phyloP scores from a whole-genome alignment of 2,329 filamentous ascomycete species.

The Dactylellina sp. region DNA sequence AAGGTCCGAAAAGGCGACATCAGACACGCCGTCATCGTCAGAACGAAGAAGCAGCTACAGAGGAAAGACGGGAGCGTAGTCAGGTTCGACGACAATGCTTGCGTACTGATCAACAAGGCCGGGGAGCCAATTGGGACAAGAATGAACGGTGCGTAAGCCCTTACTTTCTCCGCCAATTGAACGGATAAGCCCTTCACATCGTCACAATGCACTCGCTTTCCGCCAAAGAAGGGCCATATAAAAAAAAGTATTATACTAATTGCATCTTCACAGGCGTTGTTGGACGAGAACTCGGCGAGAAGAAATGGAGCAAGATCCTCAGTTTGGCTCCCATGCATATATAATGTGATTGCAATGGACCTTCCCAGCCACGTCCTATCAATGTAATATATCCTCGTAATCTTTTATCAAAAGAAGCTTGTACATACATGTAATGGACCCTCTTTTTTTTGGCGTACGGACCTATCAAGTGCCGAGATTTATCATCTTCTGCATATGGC shows the following conservation, averaged over 20 bases:
- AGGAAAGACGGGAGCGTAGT: conserved; percentile 89
- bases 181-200: too few species aligned
- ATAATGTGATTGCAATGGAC: conserved; percentile 63
- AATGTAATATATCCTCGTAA: conserved; percentile 33
- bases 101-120: conserved; percentile 94
- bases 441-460: neutral
- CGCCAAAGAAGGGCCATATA: too few species aligned
- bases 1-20: conserved; percentile 98
- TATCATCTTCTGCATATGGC: conserved; percentile 9
- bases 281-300: conserved; percentile 85
- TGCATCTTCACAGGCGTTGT: conserved; percentile 74
- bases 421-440: conserved; percentile 15
- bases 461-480: neutral
- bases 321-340: conserved; percentile 89
- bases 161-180: neutral
- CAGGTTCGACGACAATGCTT: conserved; percentile 97
- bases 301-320: conserved; percentile 98
- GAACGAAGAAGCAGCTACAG: conserved; percentile 87
- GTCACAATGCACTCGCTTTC: too few species aligned
- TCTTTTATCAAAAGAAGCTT: conserved; percentile 1
- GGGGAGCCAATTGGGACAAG: conserved; percentile 94
- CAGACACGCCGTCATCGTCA: conserved; percentile 92
- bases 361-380: conserved; percentile 1
- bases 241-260: neutral
- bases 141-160: conserved; percentile 75